A percentile compares a stretch with the other conserved stretches of the same genome.
These are phyloP conservation scores for Vickermania spadyakhi DNA, from an alignment of 208 protist genomes.

Conservation along the genomic window DNA sequence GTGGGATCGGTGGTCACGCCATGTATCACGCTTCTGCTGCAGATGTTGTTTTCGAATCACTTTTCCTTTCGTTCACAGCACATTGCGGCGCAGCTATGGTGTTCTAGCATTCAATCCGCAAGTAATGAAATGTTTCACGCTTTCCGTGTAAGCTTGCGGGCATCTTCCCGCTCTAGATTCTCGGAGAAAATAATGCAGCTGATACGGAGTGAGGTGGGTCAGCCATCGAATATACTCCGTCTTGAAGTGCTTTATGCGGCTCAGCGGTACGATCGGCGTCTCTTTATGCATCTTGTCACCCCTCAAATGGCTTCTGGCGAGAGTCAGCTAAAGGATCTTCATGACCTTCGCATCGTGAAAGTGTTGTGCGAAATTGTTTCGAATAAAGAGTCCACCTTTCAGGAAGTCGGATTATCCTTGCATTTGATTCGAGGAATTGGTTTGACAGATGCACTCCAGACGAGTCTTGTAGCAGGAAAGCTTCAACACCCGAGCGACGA, in stretches of 20 bases:
- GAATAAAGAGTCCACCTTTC: neutral
- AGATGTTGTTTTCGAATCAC: neutral
- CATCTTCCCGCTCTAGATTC: neutral
- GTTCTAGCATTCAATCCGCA: neutral
- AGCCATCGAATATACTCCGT: neutral
- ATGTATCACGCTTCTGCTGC: neutral
- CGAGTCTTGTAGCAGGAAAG: neutral
- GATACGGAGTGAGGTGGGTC: neutral
- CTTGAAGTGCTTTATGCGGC: neutral
- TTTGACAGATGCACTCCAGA: neutral
- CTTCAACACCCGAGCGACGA: neutral
- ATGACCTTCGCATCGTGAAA: slow-evolving; percentile 2
- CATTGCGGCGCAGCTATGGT: neutral
- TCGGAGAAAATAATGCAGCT: neutral
- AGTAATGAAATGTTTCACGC: neutral
- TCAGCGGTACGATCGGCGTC: neutral
- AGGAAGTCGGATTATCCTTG: neutral
- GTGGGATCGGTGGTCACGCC: too few relatives aligned
- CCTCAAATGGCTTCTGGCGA: neutral
- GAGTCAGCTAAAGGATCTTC: neutral
- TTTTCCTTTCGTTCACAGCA: neutral
- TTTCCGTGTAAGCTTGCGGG: neutral
- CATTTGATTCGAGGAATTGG: neutral
- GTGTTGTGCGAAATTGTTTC: neutral
- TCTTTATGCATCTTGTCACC: neutral